Base-by-base conservation (phyloP, 2,329 filamentous ascomycete genomes). In the Fusarium heterosporum region DNA sequence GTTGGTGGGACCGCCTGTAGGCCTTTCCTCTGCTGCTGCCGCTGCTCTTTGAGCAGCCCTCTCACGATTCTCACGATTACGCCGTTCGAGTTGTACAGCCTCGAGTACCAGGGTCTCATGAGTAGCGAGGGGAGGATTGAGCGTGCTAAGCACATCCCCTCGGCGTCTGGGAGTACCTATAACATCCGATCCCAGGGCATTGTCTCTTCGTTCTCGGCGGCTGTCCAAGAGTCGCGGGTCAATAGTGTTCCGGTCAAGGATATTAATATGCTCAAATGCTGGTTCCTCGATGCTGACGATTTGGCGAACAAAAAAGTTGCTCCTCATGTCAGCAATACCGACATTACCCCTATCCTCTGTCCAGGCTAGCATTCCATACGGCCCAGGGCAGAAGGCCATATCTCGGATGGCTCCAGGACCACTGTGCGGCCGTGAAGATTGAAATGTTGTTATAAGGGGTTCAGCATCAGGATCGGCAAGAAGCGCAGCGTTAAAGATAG, bases 351-450 rank as follows among this genome's bases (percentile, higher is more conserved):
- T 90, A 72, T 97, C 92, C 78, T 99, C 96, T 10, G 93, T 92
- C 94, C 96, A 98, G 8, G 96, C 91, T 39, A 99, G 82, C 17
- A 99, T 86, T 75, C 97, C 95, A 83, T 90, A 95, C 1, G 94
- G 93, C 2, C 92, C 91, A 1, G 95, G 94, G 6, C 92, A 93
- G 75, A 99, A 99, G 2, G 90, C 86, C 91, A 98, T 96, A 63
- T 93, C 93, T 64, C 96, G 87, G 52, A 98, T 89, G 30, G 95
- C 93, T 41, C 95, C 95, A 19, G 86, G 84, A 22, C 87, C 85
- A n/a, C 83, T 84, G 61, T 87, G 85, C 1, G 92, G 87, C 62
- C 93, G 84, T 1, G 93, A 94, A 16, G 93, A 94, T 58, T 87
- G 86, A 72, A 98, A 93, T 10, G 90, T 86, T 22, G 89, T 90